Evolutionary conservation across 2,329 filamentous ascomycete species (phyloP).

Genomic region (Venturiaceae sp.): DNA sequence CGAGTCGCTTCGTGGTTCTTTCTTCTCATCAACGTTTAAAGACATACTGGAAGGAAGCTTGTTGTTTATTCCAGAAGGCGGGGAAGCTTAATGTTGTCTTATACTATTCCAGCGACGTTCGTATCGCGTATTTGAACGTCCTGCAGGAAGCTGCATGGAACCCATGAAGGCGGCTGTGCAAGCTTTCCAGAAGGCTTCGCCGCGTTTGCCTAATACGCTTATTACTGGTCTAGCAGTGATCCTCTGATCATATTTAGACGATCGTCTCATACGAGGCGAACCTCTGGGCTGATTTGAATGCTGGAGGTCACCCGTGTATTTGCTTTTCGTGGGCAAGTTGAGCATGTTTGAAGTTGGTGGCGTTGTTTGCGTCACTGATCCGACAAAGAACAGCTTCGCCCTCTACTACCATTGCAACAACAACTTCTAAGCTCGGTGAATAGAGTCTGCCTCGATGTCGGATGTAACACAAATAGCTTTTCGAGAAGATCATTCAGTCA

Average conservation of each 20-base stretch:
- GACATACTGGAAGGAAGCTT: background rate
- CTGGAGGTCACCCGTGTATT: background rate
- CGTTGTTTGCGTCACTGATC: background rate
- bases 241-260: background rate
- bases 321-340: background rate
- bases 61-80: background rate
- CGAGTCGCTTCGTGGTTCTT: background rate
- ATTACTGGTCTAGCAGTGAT: background rate
- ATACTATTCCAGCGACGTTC: background rate
- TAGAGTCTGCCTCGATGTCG: background rate
- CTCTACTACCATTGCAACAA: background rate
- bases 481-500: background rate
- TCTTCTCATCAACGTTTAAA: background rate
- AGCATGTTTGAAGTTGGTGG: background rate
- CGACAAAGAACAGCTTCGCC: background rate
- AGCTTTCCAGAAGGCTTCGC: background rate
- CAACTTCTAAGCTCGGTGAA: background rate
- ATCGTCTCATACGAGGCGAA: background rate
- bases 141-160: too few species aligned
- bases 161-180: background rate
- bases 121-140: background rate
- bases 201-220: background rate
- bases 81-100: background rate
- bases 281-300: background rate
- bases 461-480: background rate